Base-by-base conservation (phyloP, 331 rosid genomes). In the Quercus phellos region DNA sequence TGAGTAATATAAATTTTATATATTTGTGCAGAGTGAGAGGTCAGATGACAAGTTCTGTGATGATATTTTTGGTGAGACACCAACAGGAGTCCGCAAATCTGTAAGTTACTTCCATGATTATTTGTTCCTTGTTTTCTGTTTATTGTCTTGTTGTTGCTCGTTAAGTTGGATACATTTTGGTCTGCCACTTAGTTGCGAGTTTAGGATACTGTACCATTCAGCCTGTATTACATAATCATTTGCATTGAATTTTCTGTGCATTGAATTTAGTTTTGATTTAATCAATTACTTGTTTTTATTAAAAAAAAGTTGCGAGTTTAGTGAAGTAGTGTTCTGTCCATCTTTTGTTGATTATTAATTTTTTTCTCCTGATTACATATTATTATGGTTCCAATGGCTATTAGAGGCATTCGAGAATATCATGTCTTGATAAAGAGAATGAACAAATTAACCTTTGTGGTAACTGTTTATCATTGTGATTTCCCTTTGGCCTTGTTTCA, bases 51-150 rank as follows among this genome's bases (percentile, higher is more conserved):
- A 81, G 74, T 89, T 87, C 68, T 88, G 97, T 69, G 99, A 95
- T 80, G 99, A 95, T 83, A 95, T 95, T 79, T 95, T 95, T 88
- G 98, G 99, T 17, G 99, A 93, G 89, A 95, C 98, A 18, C 99
- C 98, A 50, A 88, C 98, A 34, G 93, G 98, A 77, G 86, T 93
- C 80, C 92, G 87, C 72, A 95, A 87, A 88, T 70, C 59, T 68
- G 98, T 95, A 80, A 81, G 94, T 74, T 38, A 2, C 46, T 38
- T 76, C 75, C 74, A 68, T 82, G 71, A 70, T 74, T 67, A 56
- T 59, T 53, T 54, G 38, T 29, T 21, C 79, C 50, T 34, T 55
- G 6, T 74, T 70, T 16, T 26, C 38, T 8, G 22, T 66, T 3
- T 9, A 32, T 12, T 64, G 6, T 68, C 43, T 13, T 51, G 4